Evolutionary conservation across 2,329 filamentous ascomycete species (phyloP).

Genomic region (Pseudopithomyces chartarum): DNA sequence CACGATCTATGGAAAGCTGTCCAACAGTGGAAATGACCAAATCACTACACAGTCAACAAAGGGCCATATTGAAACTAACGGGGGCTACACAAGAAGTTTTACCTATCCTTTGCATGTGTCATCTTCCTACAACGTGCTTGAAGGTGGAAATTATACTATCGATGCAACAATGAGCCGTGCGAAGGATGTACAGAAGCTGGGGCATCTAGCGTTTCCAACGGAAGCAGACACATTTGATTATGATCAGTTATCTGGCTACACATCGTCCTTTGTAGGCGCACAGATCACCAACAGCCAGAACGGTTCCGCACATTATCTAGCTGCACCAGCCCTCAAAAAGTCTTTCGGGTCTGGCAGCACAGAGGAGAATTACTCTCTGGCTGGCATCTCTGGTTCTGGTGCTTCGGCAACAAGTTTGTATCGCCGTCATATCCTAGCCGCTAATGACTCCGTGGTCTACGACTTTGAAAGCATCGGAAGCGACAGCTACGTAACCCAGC

Average conservation of each 20-base stretch:
- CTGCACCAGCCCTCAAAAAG: constrained; percentile 51
- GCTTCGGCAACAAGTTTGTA: constrained; percentile 55
- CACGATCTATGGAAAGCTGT: constrained; percentile 60
- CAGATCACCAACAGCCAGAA: constrained; percentile 59
- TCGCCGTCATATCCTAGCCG: constrained; percentile 59
- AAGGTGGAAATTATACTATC: constrained; percentile 51
- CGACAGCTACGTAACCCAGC: constrained; percentile 13
- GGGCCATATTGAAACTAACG: constrained; percentile 52
- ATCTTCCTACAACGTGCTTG: constrained; percentile 53
- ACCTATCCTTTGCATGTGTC: constrained; percentile 66
- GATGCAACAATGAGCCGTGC: constrained; percentile 55
- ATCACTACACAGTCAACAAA: constrained; percentile 56
- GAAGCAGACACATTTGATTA: constrained; percentile 63
- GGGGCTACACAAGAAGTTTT: constrained; percentile 52
- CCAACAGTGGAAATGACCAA: constrained; percentile 61
- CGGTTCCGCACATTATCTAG: constrained; percentile 62
- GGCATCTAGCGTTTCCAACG: constrained; percentile 61
- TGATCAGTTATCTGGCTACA: constrained; percentile 22
- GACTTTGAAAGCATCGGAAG: constrained; percentile 51
- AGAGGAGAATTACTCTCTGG: constrained; percentile 62
- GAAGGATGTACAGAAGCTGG: constrained; percentile 53
- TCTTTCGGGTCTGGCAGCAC: constrained; percentile 61
- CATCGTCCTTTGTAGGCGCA: constrained; percentile 42
- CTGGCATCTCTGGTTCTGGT: constrained; percentile 44
- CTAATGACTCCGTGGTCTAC: constrained; percentile 58